phyloP scores from a whole-genome alignment of 176 grass and related monocot species.

The Zoysia pacifica region DNA sequence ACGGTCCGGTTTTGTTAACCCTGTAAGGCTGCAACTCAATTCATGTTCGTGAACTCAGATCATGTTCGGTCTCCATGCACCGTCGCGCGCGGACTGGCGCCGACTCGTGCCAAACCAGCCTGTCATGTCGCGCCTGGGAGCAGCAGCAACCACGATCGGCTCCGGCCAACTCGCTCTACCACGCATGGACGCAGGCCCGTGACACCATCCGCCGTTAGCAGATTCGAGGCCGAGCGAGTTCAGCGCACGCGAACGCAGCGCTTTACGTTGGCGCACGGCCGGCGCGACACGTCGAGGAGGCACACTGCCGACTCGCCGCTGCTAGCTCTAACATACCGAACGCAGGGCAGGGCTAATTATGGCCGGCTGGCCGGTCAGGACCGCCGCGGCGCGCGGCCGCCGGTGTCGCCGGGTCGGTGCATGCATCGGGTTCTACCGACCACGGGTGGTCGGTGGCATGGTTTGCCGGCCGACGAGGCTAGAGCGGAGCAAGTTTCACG shows the following conservation, averaged over 20 bases:
- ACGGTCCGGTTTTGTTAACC: no score
- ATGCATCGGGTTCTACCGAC: neutral
- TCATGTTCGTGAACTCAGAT: neutral
- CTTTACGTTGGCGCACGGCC: neutral
- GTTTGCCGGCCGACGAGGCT: neutral
- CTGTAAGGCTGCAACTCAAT: no score
- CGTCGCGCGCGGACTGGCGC: neutral
- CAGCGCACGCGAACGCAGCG: neutral
- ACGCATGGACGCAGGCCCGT: neutral
- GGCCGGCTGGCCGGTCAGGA: no score
- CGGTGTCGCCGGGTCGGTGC: neutral
- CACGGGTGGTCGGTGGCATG: neutral
- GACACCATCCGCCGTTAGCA: neutral
- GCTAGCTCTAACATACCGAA: no score
- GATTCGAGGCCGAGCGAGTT: neutral
- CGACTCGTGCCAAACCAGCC: neutral
- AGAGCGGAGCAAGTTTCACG: neutral
- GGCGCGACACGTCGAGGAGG: slow-evolving; percentile 2
- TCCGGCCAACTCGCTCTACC: neutral
- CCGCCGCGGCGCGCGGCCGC: neutral
- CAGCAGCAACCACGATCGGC: neutral
- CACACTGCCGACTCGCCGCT: neutral
- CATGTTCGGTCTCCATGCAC: neutral
- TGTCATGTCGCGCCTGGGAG: neutral
- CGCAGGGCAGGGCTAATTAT: no score